Percentiles rank a stretch among this genome's conserved stretches.
Conservation (phyloP, 768 basidiomycete species). For the Agaricus bisporus region DNA sequence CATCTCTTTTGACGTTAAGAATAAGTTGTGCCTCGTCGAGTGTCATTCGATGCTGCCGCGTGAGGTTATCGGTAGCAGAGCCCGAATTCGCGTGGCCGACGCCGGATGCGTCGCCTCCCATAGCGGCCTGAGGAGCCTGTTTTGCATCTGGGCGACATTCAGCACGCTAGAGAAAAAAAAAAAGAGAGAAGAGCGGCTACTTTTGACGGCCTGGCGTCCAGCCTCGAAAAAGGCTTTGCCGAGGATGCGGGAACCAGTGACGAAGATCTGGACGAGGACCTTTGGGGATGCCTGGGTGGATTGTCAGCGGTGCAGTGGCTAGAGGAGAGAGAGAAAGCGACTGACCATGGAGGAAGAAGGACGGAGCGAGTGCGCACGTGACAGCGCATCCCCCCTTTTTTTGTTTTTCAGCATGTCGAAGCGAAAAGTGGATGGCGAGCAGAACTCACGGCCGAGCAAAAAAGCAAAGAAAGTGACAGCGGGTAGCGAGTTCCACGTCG, state of each 20-base stretch:
- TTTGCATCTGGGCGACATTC: conserved; percentile 62
- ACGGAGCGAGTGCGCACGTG: conserved; percentile 1
- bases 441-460: conserved; percentile 30
- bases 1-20: conserved; percentile 78
- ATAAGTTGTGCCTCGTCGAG: conserved; percentile 93
- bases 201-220: conserved; percentile 87
- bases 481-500: conserved; percentile 50
- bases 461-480: conserved; percentile 25
- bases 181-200: conserved; percentile 38
- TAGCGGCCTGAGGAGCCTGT: conserved; percentile 61
- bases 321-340: not conserved
- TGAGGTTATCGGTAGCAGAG: conserved; percentile 76
- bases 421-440: not conserved
- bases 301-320: not conserved
- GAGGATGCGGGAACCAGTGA: conserved; percentile 74
- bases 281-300: conserved; percentile 68
- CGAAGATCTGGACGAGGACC: conserved; percentile 70
- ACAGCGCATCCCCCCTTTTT: not conserved
- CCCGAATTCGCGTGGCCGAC: conserved; percentile 68
- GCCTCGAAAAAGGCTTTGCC: conserved; percentile 92
- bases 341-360: conserved; percentile 13
- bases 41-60: conserved; percentile 86
- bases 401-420: conserved; percentile 6
- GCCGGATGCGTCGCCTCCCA: conserved; percentile 67
- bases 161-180: not conserved